Percentiles rank a stretch among this genome's conserved stretches.
Conservation (phyloP, 768 basidiomycete genomes). For the Podaxis sp. region DNA sequence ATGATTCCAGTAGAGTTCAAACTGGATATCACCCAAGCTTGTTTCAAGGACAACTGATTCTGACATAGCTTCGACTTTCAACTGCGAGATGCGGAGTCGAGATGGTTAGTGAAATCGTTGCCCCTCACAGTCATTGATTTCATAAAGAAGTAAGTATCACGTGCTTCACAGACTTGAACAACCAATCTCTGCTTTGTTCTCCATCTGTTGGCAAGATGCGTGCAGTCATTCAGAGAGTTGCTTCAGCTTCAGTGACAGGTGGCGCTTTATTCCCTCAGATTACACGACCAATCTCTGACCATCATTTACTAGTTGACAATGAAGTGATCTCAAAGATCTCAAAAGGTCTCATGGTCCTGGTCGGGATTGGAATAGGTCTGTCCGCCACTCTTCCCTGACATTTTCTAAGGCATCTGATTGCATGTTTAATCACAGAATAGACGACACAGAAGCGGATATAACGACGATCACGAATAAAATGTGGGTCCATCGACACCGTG, state of each 20-base stretch:
- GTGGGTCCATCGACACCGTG: constrained; percentile 31
- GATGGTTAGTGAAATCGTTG: neutral
- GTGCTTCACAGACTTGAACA: neutral
- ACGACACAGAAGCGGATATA: constrained; percentile 77
- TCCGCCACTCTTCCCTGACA: constrained; percentile 13
- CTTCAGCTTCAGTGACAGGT: constrained; percentile 85
- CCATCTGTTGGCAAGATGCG: constrained; percentile 48
- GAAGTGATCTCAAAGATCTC: constrained; percentile 79
- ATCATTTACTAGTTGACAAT: constrained; percentile 56
- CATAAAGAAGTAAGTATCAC: neutral
- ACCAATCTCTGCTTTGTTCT: neutral
- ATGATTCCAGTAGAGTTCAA: constrained; percentile 93
- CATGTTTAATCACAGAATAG: constrained; percentile 36
- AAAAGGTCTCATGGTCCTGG: constrained; percentile 82
- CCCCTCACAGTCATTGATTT: neutral
- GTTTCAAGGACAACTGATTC: constrained; percentile 77
- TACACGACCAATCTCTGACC: neutral
- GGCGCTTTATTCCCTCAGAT: constrained; percentile 11
- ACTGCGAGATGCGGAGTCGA: neutral
- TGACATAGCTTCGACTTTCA: constrained; percentile 12
- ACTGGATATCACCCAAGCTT: constrained; percentile 77
- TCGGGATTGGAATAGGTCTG: constrained; percentile 81
- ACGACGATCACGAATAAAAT: constrained; percentile 78
- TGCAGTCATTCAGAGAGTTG: constrained; percentile 80
- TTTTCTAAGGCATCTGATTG: constrained; percentile 10